phyloP scores from a whole-genome alignment of 2,329 filamentous ascomycete genomes.

The Beauveria rudraprayagi region DNA sequence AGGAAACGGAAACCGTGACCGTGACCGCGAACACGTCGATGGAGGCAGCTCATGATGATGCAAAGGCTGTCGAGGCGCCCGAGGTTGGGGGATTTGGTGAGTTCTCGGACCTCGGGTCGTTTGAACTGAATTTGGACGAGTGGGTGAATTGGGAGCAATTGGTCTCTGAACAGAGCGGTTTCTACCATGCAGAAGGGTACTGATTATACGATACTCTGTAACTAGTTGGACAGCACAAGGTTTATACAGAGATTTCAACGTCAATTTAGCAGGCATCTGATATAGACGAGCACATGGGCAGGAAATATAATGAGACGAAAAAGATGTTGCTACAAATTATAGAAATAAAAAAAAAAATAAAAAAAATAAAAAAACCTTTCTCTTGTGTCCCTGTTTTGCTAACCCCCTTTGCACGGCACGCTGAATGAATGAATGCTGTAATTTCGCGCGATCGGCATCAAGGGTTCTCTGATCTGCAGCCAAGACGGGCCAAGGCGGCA shows the following conservation, averaged over 20 bases:
- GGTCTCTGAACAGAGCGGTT: background rate
- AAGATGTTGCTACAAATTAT: too few relatives aligned
- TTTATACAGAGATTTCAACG: too few relatives aligned
- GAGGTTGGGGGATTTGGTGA: background rate
- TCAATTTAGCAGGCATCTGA: too few relatives aligned
- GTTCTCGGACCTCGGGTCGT: slow-evolving; percentile 7
- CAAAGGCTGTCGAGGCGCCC: background rate
- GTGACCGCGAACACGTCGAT: background rate
- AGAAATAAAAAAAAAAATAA: too few relatives aligned
- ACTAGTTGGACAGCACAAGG: too few relatives aligned
- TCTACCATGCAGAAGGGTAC: background rate
- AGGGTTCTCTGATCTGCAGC: background rate
- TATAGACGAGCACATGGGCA: too few relatives aligned
- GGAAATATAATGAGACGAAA: too few relatives aligned
- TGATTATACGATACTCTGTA: background rate
- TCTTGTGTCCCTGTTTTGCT: too few relatives aligned
- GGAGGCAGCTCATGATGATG: background rate
- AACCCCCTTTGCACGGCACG: too few relatives aligned
- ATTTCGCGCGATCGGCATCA: background rate
- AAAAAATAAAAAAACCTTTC: too few relatives aligned
- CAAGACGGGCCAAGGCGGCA: background rate
- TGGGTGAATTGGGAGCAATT: slow-evolving; percentile 14
- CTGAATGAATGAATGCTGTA: too few relatives aligned
- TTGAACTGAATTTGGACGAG: slow-evolving; percentile 10
- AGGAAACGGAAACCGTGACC: background rate